Base-by-base conservation (phyloP, 306 rosid species). In the Prosopis cineraria region DNA sequence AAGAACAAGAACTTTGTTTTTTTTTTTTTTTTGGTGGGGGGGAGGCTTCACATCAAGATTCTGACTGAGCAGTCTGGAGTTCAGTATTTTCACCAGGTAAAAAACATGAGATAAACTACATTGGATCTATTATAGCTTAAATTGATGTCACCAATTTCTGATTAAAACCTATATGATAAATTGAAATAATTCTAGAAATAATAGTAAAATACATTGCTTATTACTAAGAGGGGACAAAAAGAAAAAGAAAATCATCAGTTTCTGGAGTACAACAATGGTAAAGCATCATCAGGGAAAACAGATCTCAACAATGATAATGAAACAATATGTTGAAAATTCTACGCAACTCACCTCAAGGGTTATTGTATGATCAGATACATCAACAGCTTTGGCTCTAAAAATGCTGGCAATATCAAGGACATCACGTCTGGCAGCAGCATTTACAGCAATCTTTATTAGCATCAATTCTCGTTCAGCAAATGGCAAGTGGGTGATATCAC, bases 401-500 rank as follows among this genome's bases (percentile, higher is more conserved):
- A 92, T 92, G 80, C 86, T 89, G 76, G 96, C 97, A 76, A 92
- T 83, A 83, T 92, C 97, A 52, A 92, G 96, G 59, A 92, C 93
- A 78, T 92, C 96, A 68, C 93, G 87, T 22, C 97, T 87, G 67
- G 96, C 96, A 74, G 87, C 85, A 84, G 96, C 88, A 83, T 92
- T 89, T 22, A 82, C 97, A 25, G 93, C 97, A 81, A 92, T 88
- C 80, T 92, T 92, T 79, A 92, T 89, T 75, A 92, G 79, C 91
- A 89, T 91, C 85, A 92, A 79, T 80, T 90, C 97, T 82, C 96
- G 82, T 81, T 92, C 96, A 80, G 97, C 93, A 88, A 92, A 92
- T 58, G 97, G 96, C 77, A 87, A 63, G 75, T 89, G 86, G 74
- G 97, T 92, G 80, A 92, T 71, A 87, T 92, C 97, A 67, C 64